Base-by-base conservation (phyloP, 2,329 filamentous ascomycete species). In the Mollisia scopiformis region DNA sequence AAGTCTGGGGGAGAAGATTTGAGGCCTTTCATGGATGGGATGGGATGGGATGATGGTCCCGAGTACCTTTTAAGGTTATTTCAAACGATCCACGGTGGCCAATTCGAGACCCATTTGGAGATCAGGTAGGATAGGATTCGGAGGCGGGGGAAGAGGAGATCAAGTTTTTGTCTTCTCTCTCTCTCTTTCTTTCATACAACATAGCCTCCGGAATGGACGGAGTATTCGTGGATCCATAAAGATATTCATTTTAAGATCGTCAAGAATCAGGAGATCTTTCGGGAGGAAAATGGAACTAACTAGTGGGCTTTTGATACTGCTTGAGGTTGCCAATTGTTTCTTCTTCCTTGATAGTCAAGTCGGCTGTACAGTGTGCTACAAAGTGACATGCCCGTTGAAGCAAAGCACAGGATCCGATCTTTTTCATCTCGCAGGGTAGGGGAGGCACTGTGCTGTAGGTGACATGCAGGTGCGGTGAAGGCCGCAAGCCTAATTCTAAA, bases 1-100 rank as follows among this genome's bases (percentile, higher is more conserved):
- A n/a, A n/a, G 47, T 53, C 46, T 46, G 58, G 58, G 58, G 58
- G 46, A 56, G 58, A 49, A 31, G 30, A 16, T 60, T 56, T 56
- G 58, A 60, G 27, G 28, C 25, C 47, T 55, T 59, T 52, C 19
- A 56, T 52, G 50, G 46, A 23, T 27, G 23, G 28, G 23, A 25
- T 47, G 43, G 41, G 43, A 30, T 51, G 5, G 31, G n/a, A 57
- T 30, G 27, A 43, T 13, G 25, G 31, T 28, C 28, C 30, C 43
- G 41, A 31, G n/a, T n/a, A n/a, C n/a, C n/a, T n/a, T n/a, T n/a
- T n/a, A 39, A 43, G 39, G 21, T 47, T 27, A 47, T 13, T 47
- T 47, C n/a, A 47, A 16, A 21, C 43, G 6, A 13, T 27, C 43
- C 43, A 28, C 23, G n/a, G 25, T 47, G 43, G 25, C 14, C 43